Conservation (phyloP, 139 green algal genomes). For the Auxenochlorella protothecoides region DNA sequence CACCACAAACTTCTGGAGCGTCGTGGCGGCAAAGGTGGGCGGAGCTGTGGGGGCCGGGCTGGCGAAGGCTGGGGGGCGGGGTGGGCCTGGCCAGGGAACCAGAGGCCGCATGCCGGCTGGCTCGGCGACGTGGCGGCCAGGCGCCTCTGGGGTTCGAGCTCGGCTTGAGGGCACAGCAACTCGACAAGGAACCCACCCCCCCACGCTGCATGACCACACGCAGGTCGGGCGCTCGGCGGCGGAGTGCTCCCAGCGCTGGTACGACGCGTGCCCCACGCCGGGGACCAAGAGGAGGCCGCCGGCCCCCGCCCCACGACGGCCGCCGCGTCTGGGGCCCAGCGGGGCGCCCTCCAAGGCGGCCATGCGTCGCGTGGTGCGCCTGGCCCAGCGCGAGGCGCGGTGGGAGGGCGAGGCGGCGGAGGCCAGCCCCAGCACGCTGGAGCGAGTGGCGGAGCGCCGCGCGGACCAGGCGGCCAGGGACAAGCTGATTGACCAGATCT, state of each 20-base stretch:
- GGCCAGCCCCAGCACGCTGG: background rate
- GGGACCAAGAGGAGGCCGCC: no score
- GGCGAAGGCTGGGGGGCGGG: background rate
- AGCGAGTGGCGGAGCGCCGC: background rate
- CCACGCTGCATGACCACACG: no score
- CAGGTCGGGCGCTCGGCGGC: no score
- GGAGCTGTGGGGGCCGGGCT: no score
- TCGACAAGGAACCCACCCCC: constrained; percentile 2
- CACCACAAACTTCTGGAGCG: constrained; percentile 10
- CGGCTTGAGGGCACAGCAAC: no score
- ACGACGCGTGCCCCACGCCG: no score
- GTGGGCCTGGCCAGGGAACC: background rate
- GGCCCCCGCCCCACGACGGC: background rate
- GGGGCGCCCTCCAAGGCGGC: background rate
- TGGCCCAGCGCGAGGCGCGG: no score
- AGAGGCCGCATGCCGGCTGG: constrained; percentile 4
- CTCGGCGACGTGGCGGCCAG: background rate
- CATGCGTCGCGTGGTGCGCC: no score
- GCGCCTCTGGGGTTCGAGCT: no score
- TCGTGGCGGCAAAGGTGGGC: background rate
- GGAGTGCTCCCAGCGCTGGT: no score
- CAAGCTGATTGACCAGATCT: constrained; percentile 5
- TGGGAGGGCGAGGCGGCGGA: no score
- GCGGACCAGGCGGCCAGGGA: background rate
- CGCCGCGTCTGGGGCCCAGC: background rate